Evolutionary conservation across 768 basidiomycete species (phyloP), one percentile per base, ranked within the genome.

Genomic region (Suillus ampliporus): DNA sequence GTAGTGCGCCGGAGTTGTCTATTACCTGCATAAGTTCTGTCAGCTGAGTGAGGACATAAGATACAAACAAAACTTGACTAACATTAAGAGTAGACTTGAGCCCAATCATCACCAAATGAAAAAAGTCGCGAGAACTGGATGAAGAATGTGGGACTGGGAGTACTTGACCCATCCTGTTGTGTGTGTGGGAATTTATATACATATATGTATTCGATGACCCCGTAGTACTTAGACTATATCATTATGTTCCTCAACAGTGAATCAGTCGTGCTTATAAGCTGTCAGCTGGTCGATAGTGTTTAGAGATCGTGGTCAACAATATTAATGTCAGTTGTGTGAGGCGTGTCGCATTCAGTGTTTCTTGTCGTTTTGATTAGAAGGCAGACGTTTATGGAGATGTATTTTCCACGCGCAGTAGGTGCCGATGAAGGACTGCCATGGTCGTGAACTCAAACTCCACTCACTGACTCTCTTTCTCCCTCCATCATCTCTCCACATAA

Each of bases 1-100:
- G 80, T 65, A 98, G 83, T 8, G 94, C 96, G 37, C 97, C 97
- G 7, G 97, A 95, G 77, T 99, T 99, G 82, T 99, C 97, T 76
- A 99, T 97, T 67, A 94, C 89, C 93, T 95, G 61, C 40, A 40
- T n/a, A 17, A 38, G 35, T n/a, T 10, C 17, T 64, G 13, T 21
- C 26, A 15, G 8, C 65, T 43, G 38, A 57, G 47, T 40, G 26
- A 19, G 34, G 9, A 21, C 23, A 44, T 46, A 28, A 54, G 41
- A 28, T 19, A 8, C 31, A 40, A 48, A 17, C 19, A 51, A 52
- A 26, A 54, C 23, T 61, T 26, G 31, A 77, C 86, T 60, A 67
- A 93, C 94, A 79, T 94, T 95, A 63, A 98, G 85, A 0, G 89
- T 94, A 61, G 89, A 86, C 74, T 98, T 98, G 71, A 98, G 92